Percentiles rank a stretch among this genome's conserved stretches.
Conservation (phyloP, 2,329 filamentous ascomycete species). For the Botrytis squamosa region DNA sequence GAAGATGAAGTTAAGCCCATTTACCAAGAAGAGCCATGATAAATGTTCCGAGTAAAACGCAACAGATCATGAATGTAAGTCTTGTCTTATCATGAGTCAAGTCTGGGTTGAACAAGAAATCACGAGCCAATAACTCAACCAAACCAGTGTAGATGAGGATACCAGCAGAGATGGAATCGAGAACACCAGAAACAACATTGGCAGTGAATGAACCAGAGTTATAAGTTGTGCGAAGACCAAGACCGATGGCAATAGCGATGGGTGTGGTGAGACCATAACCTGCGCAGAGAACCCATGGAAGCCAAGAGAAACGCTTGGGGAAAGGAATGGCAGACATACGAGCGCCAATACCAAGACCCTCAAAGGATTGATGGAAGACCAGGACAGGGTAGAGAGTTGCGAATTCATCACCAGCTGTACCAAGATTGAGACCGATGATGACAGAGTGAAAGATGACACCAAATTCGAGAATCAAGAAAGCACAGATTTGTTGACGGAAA, state of each 20-base stretch:
- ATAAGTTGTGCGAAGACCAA: slow-evolving; percentile 47
- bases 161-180: slow-evolving; percentile 49
- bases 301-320: slow-evolving; percentile 42
- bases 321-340: slow-evolving; percentile 58
- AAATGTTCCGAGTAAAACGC: slow-evolving; percentile 44
- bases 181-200: slow-evolving; percentile 46
- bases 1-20: slow-evolving; percentile 42
- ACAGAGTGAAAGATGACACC: slow-evolving; percentile 63
- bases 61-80: slow-evolving; percentile 45
- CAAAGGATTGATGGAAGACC: slow-evolving; percentile 63
- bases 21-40: slow-evolving; percentile 52
- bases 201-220: slow-evolving; percentile 44
- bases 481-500: slow-evolving; percentile 46
- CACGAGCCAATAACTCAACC: slow-evolving; percentile 50
- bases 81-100: slow-evolving; percentile 43
- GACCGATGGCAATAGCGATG: slow-evolving; percentile 50
- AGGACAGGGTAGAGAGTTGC: slow-evolving; percentile 57
- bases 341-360: slow-evolving; percentile 61
- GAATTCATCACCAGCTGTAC: slow-evolving; percentile 58
- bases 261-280: slow-evolving; percentile 53
- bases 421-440: slow-evolving; percentile 62
- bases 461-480: slow-evolving; percentile 44
- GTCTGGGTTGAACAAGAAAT: slow-evolving; percentile 50
- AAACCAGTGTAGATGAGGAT: slow-evolving; percentile 51
- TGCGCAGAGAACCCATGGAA: slow-evolving; percentile 49